Evolutionary conservation across 495 filamentous ascomycete genomes (phyloP).

Genomic region (Hypoxylon lienhwacheense): DNA sequence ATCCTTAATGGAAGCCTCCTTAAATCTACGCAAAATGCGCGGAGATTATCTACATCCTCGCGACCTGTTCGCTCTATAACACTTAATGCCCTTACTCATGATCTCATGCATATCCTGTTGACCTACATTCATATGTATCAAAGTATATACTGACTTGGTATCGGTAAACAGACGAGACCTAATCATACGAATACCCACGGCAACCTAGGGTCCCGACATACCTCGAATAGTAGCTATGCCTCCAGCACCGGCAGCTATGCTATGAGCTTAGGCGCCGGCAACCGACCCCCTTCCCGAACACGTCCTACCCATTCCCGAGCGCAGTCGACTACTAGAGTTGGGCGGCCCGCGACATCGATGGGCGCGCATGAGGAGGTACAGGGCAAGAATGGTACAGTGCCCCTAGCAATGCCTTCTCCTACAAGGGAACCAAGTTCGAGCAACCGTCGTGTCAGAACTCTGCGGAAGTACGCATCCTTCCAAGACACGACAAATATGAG

Average conservation of each 20-base stretch:
- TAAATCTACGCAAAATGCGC: too few species aligned
- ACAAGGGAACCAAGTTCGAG: slow-evolving; percentile 33
- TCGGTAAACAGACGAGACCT: slow-evolving; percentile 19
- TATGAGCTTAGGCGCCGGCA: slow-evolving; percentile 57
- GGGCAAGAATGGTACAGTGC: slow-evolving; percentile 68
- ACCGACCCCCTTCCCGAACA: slow-evolving; percentile 51
- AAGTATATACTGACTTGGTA: slow-evolving; percentile 7
- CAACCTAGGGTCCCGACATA: slow-evolving; percentile 49
- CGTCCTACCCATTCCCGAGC: slow-evolving; percentile 52
- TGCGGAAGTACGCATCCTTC: slow-evolving; percentile 35
- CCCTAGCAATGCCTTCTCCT: slow-evolving; percentile 26
- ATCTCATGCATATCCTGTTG: background rate
- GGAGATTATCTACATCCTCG: too few species aligned
- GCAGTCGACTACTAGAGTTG: slow-evolving; percentile 45
- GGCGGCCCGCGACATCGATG: slow-evolving; percentile 64
- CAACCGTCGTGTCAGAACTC: slow-evolving; percentile 28
- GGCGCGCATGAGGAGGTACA: slow-evolving; percentile 49
- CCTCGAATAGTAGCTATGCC: slow-evolving; percentile 51
- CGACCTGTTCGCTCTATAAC: too few species aligned
- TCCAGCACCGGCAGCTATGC: slow-evolving; percentile 56
- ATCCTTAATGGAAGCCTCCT: background rate
- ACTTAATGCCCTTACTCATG: too few species aligned
- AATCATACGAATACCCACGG: slow-evolving; percentile 22
- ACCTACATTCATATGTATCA: background rate
- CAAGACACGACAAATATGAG: slow-evolving; percentile 30